Evolutionary conservation across 2,329 filamentous ascomycete genomes (phyloP).

Genomic region (Aspergillus hortae): DNA sequence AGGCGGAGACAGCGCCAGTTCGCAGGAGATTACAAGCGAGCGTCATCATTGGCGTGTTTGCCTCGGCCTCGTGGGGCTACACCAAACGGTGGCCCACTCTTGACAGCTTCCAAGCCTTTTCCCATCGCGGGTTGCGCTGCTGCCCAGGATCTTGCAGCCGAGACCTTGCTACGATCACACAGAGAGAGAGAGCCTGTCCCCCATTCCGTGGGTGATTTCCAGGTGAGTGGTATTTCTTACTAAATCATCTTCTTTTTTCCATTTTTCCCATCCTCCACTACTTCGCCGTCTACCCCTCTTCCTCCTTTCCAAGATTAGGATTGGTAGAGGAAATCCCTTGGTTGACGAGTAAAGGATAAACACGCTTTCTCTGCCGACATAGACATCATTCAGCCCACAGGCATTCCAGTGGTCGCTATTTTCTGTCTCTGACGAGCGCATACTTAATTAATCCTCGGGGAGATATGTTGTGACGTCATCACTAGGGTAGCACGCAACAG

Average conservation of each 20-base stretch:
- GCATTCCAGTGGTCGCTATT: no score
- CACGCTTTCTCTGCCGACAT: not conserved
- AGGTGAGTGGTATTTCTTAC: not conserved
- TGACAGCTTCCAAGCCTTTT: conserved; percentile 24
- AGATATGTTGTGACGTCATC: conserved; percentile 19
- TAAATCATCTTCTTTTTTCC: not conserved
- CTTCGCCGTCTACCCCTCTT: not conserved
- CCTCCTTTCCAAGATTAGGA: not conserved
- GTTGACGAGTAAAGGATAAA: no score
- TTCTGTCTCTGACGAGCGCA: not conserved
- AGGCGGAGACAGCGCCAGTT: not conserved
- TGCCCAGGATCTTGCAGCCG: conserved; percentile 21
- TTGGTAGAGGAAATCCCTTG: not conserved
- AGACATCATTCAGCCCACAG: no score
- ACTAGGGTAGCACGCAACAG: conserved; percentile 11
- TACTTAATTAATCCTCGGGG: not conserved
- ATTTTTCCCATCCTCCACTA: not conserved
- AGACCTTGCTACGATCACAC: conserved; percentile 21
- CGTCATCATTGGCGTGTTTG: conserved; percentile 10
- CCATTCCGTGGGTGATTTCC: not conserved
- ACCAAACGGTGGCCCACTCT: conserved; percentile 20
- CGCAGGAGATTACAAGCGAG: conserved; percentile 2
- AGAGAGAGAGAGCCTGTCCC: not conserved
- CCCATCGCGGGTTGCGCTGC: conserved; percentile 12
- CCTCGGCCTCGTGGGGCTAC: conserved; percentile 13